phyloP scores from a whole-genome alignment of 2,329 filamentous ascomycete genomes.

The Penicillium sp. region DNA sequence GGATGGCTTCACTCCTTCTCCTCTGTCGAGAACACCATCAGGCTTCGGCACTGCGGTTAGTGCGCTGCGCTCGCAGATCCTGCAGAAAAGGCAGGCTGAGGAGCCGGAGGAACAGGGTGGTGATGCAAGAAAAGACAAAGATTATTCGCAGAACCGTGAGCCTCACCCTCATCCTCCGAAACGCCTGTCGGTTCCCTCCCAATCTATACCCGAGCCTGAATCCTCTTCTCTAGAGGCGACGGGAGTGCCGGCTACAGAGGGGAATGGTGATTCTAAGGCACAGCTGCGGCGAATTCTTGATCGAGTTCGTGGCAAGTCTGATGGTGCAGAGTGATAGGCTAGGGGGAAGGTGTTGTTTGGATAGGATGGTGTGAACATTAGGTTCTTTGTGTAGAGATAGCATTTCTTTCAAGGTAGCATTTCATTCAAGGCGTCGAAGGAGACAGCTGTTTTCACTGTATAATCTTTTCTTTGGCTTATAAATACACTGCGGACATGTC shows the following conservation, averaged over 20 bases:
- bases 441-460: background rate
- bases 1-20: background rate
- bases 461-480: background rate
- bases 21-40: constrained; percentile 6
- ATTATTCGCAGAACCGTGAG: background rate
- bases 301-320: constrained; percentile 16
- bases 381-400: background rate
- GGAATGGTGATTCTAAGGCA: constrained; percentile 14
- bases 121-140: background rate
- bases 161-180: constrained; percentile 16
- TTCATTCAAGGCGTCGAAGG: background rate
- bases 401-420: background rate
- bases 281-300: constrained; percentile 24
- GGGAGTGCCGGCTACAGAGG: constrained; percentile 11
- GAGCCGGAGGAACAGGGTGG: background rate
- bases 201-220: constrained; percentile 17
- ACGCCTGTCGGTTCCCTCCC: constrained; percentile 10
- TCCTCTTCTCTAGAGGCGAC: constrained; percentile 20
- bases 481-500: background rate
- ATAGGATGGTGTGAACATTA: background rate
- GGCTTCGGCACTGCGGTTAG: constrained; percentile 19
- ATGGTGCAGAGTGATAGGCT: background rate
- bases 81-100: constrained; percentile 12
- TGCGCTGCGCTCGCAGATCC: constrained; percentile 19
- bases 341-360: background rate